A percentile compares a stretch with the other conserved stretches of the same genome.
These are phyloP conservation scores for Naganishia antarctica DNA, from an alignment of 768 basidiomycete species.

Conservation along the genomic window DNA sequence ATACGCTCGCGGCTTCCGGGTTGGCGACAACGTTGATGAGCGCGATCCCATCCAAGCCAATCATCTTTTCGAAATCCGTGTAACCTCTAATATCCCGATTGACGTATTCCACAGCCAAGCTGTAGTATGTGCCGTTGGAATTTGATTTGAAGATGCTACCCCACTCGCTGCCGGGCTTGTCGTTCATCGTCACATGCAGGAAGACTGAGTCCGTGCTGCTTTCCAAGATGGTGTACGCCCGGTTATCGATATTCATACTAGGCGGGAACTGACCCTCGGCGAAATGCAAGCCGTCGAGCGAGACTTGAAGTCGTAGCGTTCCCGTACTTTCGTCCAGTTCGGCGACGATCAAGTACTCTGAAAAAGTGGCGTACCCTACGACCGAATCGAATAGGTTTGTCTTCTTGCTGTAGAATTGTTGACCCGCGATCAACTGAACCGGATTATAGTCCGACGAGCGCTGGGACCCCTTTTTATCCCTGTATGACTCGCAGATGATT, in stretches of 20 bases:
- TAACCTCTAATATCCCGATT: slow-evolving; percentile 83
- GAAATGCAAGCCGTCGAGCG: slow-evolving; percentile 80
- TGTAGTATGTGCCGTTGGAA: slow-evolving; percentile 96
- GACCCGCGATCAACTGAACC: slow-evolving; percentile 72
- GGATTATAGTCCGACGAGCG: slow-evolving; percentile 60
- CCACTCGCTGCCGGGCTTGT: slow-evolving; percentile 68
- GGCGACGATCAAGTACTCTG: slow-evolving; percentile 91
- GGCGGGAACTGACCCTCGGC: slow-evolving; percentile 85
- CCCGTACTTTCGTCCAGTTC: slow-evolving; percentile 61
- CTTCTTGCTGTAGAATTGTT: slow-evolving; percentile 66
- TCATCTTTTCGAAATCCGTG: slow-evolving; percentile 97
- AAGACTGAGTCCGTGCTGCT: slow-evolving; percentile 90
- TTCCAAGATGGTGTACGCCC: slow-evolving; percentile 91
- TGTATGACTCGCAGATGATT: slow-evolving; percentile 87
- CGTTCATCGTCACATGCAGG: slow-evolving; percentile 90
- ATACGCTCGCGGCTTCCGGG: slow-evolving; percentile 65
- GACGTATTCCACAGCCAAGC: slow-evolving; percentile 75
- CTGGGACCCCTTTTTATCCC: slow-evolving; percentile 76
- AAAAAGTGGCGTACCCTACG: slow-evolving; percentile 86
- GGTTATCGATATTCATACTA: slow-evolving; percentile 79
- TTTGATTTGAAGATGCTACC: slow-evolving; percentile 80
- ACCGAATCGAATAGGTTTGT: slow-evolving; percentile 76
- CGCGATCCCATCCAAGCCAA: slow-evolving; percentile 91
- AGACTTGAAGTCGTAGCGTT: slow-evolving; percentile 76
- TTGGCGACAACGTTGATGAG: slow-evolving; percentile 86